Percentiles rank a stretch among this genome's conserved stretches.
Conservation (phyloP, 495 filamentous ascomycete genomes). For the Penicillium mononematosum region DNA sequence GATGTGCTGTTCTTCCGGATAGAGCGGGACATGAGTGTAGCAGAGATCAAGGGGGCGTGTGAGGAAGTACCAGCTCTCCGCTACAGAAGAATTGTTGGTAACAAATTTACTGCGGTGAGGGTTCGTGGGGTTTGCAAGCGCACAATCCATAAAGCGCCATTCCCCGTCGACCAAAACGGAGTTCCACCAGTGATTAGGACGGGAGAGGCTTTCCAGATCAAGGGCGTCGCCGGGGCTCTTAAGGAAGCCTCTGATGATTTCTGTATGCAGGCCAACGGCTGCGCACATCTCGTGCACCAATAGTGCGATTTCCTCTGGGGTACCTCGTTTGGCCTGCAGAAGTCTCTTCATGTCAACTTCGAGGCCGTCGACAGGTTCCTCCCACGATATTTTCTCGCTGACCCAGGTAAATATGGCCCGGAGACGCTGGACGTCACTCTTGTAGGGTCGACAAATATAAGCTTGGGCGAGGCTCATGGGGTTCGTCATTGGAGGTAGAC, state of each 20-base stretch:
- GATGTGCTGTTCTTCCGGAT: conserved; percentile 85
- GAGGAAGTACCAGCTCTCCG: conserved; percentile 91
- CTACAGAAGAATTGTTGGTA: conserved; percentile 59
- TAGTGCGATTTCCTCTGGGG: conserved; percentile 85
- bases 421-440: conserved; percentile 89
- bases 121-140: conserved; percentile 85
- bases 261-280: conserved; percentile 82
- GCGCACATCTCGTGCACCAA: conserved; percentile 91
- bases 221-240: conserved; percentile 84
- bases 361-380: conserved; percentile 79
- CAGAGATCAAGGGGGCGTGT: conserved; percentile 81
- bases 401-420: conserved; percentile 97
- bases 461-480: conserved; percentile 81
- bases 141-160: conserved; percentile 97
- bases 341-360: conserved; percentile 77
- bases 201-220: conserved; percentile 67
- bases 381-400: conserved; percentile 93
- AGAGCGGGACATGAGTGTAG: conserved; percentile 90
- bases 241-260: conserved; percentile 82
- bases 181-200: conserved; percentile 98
- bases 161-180: conserved; percentile 88
- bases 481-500: conserved; percentile 85
- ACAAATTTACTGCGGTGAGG: conserved; percentile 77
- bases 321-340: conserved; percentile 79
- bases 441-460: conserved; percentile 91